These are phyloP conservation scores for Hydnum rufescens DNA, from an alignment of 768 basidiomycete species.

Conservation along the genomic window DNA sequence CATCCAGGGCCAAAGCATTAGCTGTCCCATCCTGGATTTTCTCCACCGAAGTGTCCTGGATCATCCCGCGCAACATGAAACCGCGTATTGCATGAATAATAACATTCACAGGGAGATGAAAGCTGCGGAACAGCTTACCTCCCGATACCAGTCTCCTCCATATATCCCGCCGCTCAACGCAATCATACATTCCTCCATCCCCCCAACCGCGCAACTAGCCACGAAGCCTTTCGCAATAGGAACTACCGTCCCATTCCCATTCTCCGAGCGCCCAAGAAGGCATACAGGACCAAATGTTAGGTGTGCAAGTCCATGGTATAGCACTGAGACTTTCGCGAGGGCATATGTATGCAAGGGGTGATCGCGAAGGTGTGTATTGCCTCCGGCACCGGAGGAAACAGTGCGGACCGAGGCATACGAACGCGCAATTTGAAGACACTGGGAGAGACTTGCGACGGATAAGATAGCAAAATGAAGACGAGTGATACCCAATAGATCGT, in stretches of 20 bases:
- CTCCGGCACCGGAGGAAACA: slow-evolving; percentile 17
- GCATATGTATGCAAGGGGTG: slow-evolving; percentile 42
- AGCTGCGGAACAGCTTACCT: slow-evolving; percentile 16
- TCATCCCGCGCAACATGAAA: slow-evolving; percentile 20
- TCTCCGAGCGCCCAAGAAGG: slow-evolving; percentile 42
- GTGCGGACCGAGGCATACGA: slow-evolving; percentile 39
- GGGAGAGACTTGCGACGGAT: slow-evolving; percentile 36
- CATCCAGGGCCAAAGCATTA: slow-evolving; percentile 42
- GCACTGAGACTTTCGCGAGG: slow-evolving; percentile 36
- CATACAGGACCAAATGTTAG: slow-evolving; percentile 37
- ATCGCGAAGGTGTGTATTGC: slow-evolving; percentile 29
- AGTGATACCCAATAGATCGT: slow-evolving; percentile 59
- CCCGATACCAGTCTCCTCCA: slow-evolving; percentile 62
- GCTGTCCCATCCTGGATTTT: slow-evolving; percentile 66
- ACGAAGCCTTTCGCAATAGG: slow-evolving; percentile 52
- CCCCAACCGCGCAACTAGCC: slow-evolving; percentile 38
- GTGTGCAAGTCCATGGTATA: slow-evolving; percentile 48
- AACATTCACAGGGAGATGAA: not conserved
- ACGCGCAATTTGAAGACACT: slow-evolving; percentile 43
- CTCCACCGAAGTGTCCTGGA: slow-evolving; percentile 53
- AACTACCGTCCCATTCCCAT: slow-evolving; percentile 30
- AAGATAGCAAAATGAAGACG: slow-evolving; percentile 43
- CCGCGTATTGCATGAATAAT: not conserved
- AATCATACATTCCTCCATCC: slow-evolving; percentile 58
- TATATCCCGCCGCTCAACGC: slow-evolving; percentile 59